Percentiles rank a stretch among this genome's conserved stretches.
Evolutionary conservation across 768 basidiomycete species (phyloP).

Genomic region (Suillus occidentalis): DNA sequence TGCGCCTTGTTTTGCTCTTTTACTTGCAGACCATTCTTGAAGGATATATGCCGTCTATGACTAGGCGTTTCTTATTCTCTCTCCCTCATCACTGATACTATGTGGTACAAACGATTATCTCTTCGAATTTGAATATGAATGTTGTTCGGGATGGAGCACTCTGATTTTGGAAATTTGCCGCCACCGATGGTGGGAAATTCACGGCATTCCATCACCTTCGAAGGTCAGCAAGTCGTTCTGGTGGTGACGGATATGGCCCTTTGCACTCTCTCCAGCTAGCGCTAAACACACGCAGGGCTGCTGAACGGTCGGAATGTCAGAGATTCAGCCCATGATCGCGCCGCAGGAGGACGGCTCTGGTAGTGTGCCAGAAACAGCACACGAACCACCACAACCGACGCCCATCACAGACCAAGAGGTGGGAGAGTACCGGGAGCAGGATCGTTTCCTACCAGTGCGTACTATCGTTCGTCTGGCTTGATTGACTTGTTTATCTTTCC

Average conservation of each 20-base stretch:
- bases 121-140: neutral
- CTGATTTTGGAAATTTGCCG: constrained; percentile 1
- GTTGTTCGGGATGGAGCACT: neutral
- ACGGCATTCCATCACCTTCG: constrained; percentile 2
- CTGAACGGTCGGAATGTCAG: constrained; percentile 25
- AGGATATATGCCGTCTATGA: neutral
- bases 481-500: neutral
- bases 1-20: neutral
- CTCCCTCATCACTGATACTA: neutral
- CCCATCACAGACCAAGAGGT: constrained; percentile 92
- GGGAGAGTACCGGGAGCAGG: constrained; percentile 93
- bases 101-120: neutral
- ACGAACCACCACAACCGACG: constrained; percentile 54
- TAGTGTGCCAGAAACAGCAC: constrained; percentile 28
- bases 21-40: neutral
- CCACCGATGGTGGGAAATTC: constrained; percentile 1
- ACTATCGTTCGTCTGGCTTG: constrained; percentile 12
- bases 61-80: neutral
- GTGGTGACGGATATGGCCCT: neutral
- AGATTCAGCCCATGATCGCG: constrained; percentile 38
- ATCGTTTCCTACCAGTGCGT: constrained; percentile 88
- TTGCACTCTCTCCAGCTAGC: neutral
- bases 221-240: neutral
- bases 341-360: constrained; percentile 42
- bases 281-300: neutral